Evolutionary conservation across 306 rosid genomes (phyloP).

Genomic region (Adenanthera pavonina): DNA sequence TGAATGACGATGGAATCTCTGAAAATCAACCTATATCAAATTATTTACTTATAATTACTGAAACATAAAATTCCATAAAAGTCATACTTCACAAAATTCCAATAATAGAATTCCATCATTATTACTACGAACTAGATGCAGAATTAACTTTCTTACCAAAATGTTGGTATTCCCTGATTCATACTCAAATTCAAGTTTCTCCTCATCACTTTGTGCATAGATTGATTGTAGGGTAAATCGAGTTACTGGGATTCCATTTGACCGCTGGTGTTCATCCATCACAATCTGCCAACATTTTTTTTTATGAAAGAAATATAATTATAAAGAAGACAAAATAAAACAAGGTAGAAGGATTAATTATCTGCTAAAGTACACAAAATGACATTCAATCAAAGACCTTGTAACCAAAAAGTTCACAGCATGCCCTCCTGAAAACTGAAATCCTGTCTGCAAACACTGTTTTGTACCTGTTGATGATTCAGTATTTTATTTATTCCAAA

Average conservation of each 20-base stretch:
- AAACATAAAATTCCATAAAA: background rate
- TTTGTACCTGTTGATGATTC: conserved; percentile 78
- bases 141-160: conserved; percentile 64
- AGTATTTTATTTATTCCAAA: conserved; percentile 39
- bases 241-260: conserved; percentile 94
- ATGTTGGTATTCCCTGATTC: conserved; percentile 94
- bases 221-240: conserved; percentile 88
- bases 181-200: conserved; percentile 96
- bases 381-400: conserved; percentile 45
- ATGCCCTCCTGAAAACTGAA: conserved; percentile 94
- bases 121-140: conserved; percentile 29
- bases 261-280: conserved; percentile 94
- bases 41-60: background rate
- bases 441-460: conserved; percentile 96
- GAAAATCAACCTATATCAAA: conserved; percentile 32
- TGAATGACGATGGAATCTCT: conserved; percentile 30
- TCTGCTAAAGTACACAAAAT: background rate
- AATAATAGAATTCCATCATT: background rate
- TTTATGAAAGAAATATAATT: background rate
- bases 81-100: background rate
- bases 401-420: conserved; percentile 98
- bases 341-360: background rate
- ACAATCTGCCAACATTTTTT: conserved; percentile 69
- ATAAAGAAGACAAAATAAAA: background rate
- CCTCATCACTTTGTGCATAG: conserved; percentile 89